A percentile compares a stretch with the other conserved stretches of the same genome.
Conservation (phyloP, 306 rosid genomes). For the Sindora glabra region DNA sequence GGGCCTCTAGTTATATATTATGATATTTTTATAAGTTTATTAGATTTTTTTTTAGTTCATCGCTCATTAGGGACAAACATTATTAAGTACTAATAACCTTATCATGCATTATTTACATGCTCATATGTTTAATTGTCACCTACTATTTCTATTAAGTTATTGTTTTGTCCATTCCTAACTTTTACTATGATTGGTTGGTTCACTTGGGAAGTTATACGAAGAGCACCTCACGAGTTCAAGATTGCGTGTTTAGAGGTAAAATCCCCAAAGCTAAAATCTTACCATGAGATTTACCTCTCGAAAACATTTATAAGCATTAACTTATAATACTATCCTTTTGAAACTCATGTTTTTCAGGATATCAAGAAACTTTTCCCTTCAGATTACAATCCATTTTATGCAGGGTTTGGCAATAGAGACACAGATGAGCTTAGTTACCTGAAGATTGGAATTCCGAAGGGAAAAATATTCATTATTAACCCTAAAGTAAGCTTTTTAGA, state of each 20-base stretch:
- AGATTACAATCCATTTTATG: slow-evolving; percentile 94
- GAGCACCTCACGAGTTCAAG: slow-evolving; percentile 99
- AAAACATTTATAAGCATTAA: neutral
- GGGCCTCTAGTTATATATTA: neutral
- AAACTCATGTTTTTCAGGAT: slow-evolving; percentile 44
- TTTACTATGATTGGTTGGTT: slow-evolving; percentile 16
- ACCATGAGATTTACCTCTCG: slow-evolving; percentile 2
- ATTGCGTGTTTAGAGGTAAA: slow-evolving; percentile 95
- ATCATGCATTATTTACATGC: neutral
- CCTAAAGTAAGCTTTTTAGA: slow-evolving; percentile 64
- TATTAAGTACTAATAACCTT: too few relatives aligned
- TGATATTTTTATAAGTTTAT: too few relatives aligned
- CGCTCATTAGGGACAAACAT: too few relatives aligned
- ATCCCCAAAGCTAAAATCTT: neutral
- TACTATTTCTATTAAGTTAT: neutral
- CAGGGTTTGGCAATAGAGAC: slow-evolving; percentile 95
- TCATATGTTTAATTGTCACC: neutral
- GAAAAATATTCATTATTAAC: slow-evolving; percentile 90
- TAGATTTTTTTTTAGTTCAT: too few relatives aligned
- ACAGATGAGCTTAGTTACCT: slow-evolving; percentile 93
- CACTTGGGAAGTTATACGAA: slow-evolving; percentile 66
- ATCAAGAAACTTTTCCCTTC: slow-evolving; percentile 82
- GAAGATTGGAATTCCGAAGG: slow-evolving; percentile 96
- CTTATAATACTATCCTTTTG: too few relatives aligned
- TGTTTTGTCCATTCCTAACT: slow-evolving; percentile 10